phyloP scores from a whole-genome alignment of 1,284 basidiomycete species.

The Rhodotorula sp. region DNA sequence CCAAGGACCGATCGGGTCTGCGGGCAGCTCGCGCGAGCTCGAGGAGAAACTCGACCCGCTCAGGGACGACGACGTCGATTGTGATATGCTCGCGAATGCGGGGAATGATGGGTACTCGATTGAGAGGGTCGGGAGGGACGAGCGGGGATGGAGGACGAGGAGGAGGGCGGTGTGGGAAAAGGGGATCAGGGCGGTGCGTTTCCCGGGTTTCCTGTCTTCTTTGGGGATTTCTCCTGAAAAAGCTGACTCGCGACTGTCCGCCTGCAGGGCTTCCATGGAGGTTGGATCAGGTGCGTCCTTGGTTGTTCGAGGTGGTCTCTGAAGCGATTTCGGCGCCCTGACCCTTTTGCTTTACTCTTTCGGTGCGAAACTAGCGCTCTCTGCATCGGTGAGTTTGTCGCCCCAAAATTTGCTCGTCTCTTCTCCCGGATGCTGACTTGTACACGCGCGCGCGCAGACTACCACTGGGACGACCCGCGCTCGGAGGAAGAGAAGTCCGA shows the following conservation, averaged over 20 bases:
- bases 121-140: not conserved
- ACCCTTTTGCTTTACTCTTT: too few species aligned
- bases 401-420: not conserved
- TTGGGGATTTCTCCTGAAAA: too few species aligned
- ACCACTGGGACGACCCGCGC: constrained; percentile 21
- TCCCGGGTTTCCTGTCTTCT: too few species aligned
- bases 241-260: too few species aligned
- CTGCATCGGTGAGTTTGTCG: too few species aligned
- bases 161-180: constrained; percentile 30
- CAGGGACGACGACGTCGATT: constrained; percentile 28
- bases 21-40: not conserved
- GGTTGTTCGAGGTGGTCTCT: too few species aligned
- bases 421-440: not conserved
- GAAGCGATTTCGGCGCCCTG: too few species aligned
- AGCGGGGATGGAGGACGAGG: constrained; percentile 5
- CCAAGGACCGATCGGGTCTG: not conserved
- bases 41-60: constrained; percentile 14
- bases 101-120: constrained; percentile 16
- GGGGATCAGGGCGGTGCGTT: constrained; percentile 24
- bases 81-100: constrained; percentile 31
- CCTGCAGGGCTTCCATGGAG: constrained; percentile 27
- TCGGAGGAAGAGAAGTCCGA: constrained; percentile 3
- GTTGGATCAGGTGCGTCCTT: constrained; percentile 8
- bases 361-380: not conserved
- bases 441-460: constrained; percentile 2